Percentiles rank a stretch among this genome's conserved stretches.
phyloP scores from a whole-genome alignment of 2,329 filamentous ascomycete species.

The Penicillium fuscoglaucum region DNA sequence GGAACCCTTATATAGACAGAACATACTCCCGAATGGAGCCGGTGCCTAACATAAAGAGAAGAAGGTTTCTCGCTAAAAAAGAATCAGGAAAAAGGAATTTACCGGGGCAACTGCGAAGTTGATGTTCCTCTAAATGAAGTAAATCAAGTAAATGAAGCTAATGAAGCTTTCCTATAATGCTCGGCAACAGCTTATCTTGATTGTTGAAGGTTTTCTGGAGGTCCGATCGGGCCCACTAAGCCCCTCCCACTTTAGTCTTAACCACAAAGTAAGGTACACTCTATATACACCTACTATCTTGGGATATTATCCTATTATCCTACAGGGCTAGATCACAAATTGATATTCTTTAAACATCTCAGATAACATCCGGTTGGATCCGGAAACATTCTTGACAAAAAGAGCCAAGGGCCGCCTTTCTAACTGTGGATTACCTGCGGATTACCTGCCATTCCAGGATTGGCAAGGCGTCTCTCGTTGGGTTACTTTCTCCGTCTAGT shows the following conservation, averaged over 20 bases:
- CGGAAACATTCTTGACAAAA: conserved; percentile 10
- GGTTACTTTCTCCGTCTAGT: conserved; percentile 12
- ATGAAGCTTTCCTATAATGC: neutral
- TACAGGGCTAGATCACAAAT: neutral
- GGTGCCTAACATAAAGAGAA: neutral
- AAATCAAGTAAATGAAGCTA: too few species aligned
- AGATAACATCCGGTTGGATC: neutral
- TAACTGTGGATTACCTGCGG: conserved; percentile 15
- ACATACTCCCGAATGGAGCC: conserved; percentile 7
- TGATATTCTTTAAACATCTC: neutral
- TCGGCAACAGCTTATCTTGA: conserved; percentile 2
- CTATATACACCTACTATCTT: neutral
- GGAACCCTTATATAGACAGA: conserved; percentile 1
- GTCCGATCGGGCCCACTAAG: conserved; percentile 11
- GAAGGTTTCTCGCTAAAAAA: neutral
- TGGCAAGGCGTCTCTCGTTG: conserved; percentile 9
- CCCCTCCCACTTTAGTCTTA: conserved; percentile 6
- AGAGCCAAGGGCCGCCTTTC: conserved; percentile 12
- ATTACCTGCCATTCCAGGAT: conserved; percentile 17
- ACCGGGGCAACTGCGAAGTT: neutral
- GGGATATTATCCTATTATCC: neutral
- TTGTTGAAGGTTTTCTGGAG: conserved; percentile 4
- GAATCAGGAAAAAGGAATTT: neutral
- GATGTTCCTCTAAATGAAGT: too few species aligned
- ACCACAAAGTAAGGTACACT: conserved; percentile 6